Conservation (phyloP, 805 yeast species). For the Zygosaccharomyces lentus region DNA sequence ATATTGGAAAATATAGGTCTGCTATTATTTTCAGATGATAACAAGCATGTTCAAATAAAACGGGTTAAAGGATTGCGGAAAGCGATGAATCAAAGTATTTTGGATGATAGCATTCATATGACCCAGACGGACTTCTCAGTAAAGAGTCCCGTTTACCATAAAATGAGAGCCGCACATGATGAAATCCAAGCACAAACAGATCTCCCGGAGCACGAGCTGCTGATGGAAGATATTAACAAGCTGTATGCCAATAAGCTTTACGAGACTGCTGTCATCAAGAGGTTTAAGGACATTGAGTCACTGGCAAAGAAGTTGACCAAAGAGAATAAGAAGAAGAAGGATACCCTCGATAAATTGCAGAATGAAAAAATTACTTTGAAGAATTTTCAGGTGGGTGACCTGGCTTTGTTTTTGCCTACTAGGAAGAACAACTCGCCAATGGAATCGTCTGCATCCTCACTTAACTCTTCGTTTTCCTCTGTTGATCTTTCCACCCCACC, state of each 20-base stretch:
- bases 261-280: constrained; percentile 50
- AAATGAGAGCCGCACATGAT: constrained; percentile 19
- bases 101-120: constrained; percentile 33
- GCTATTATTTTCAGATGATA: constrained; percentile 36
- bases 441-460: constrained; percentile 25
- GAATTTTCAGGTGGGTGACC: constrained; percentile 66
- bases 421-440: constrained; percentile 33
- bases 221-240: constrained; percentile 21
- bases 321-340: constrained; percentile 39
- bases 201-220: constrained; percentile 13
- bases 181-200: constrained; percentile 9
- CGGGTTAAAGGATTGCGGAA: constrained; percentile 77
- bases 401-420: constrained; percentile 83
- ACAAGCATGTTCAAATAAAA: constrained; percentile 47
- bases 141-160: constrained; percentile 46
- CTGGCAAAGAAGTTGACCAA: constrained; percentile 81
- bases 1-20: constrained; percentile 75
- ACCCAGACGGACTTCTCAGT: constrained; percentile 39
- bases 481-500: constrained; percentile 35
- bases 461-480: constrained; percentile 35
- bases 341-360: constrained; percentile 27
- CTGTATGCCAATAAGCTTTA: constrained; percentile 30
- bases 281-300: constrained; percentile 86
- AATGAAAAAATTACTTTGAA: constrained; percentile 57
- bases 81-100: constrained; percentile 36